Evolutionary conservation across 2,329 filamentous ascomycete species (phyloP).

Genomic region (Tolypocladium cylindrosporum): DNA sequence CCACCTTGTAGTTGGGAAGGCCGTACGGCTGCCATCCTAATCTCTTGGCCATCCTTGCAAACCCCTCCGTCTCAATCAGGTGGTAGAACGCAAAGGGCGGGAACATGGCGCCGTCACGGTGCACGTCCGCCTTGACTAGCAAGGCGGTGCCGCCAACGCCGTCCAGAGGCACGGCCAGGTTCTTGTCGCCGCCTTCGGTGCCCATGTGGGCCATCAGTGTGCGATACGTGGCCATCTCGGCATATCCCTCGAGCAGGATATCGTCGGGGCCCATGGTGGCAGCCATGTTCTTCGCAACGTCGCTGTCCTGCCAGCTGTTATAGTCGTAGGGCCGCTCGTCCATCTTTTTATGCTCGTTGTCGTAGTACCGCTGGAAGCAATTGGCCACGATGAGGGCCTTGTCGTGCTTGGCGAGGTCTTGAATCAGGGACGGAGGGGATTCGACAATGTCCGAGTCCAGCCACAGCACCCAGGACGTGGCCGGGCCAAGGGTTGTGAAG

Average conservation of each 20-base stretch:
- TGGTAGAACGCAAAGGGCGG: constrained; percentile 94
- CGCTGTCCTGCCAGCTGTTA: constrained; percentile 94
- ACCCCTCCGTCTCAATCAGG: constrained; percentile 94
- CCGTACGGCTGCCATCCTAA: constrained; percentile 79
- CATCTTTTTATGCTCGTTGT: constrained; percentile 57
- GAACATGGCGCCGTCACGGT: constrained; percentile 97
- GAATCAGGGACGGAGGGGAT: constrained; percentile 73
- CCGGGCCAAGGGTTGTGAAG: constrained; percentile 86
- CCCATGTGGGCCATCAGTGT: constrained; percentile 82
- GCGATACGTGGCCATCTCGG: constrained; percentile 85
- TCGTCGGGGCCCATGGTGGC: constrained; percentile 81
- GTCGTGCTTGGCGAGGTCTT: constrained; percentile 81
- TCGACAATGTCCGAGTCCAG: constrained; percentile 88
- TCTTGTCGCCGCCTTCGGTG: constrained; percentile 43
- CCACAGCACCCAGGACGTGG: constrained; percentile 95
- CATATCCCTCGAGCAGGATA: constrained; percentile 86
- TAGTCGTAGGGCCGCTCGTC: constrained; percentile 85
- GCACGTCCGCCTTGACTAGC: constrained; percentile 91
- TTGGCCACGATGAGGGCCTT: constrained; percentile 92
- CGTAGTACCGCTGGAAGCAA: constrained; percentile 80
- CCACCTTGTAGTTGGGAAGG: constrained; percentile 93
- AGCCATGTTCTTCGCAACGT: constrained; percentile 65
- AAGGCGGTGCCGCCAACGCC: constrained; percentile 90
- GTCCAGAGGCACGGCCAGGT: constrained; percentile 66
- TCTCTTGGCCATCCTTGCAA: constrained; percentile 90